Percentiles rank a stretch among this genome's conserved stretches.
Evolutionary conservation across 1,284 basidiomycete species (phyloP).

Genomic region (Ustilago vetiveriae): DNA sequence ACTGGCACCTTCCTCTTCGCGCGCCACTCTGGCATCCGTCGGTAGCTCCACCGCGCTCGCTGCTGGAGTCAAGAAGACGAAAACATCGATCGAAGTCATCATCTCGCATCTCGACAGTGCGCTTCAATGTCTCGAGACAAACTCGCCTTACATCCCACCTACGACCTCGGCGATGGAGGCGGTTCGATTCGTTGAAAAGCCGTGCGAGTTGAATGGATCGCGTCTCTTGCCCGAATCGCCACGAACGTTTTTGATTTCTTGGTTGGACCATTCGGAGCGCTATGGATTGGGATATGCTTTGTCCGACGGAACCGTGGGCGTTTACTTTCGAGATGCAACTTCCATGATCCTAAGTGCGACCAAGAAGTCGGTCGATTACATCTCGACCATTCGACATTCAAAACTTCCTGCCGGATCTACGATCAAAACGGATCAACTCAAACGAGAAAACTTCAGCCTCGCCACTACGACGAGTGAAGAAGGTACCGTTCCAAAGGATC

Average conservation of each 20-base stretch:
- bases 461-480: neutral
- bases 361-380: conserved; percentile 73
- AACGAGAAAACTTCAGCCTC: conserved; percentile 52
- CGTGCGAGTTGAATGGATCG: conserved; percentile 68
- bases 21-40: conserved; percentile 29
- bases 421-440: conserved; percentile 48
- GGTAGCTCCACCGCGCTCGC: conserved; percentile 32
- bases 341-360: conserved; percentile 83
- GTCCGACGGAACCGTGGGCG: conserved; percentile 91
- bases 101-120: conserved; percentile 76
- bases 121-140: conserved; percentile 74
- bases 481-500: conserved; percentile 36
- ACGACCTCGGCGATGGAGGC: conserved; percentile 21
- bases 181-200: conserved; percentile 15
- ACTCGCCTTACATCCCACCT: conserved; percentile 73
- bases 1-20: conserved; percentile 18
- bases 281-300: conserved; percentile 98
- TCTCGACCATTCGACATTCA: conserved; percentile 42
- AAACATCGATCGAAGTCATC: conserved; percentile 56
- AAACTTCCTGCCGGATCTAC: neutral
- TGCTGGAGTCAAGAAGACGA: conserved; percentile 20
- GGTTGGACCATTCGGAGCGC: conserved; percentile 98
- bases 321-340: conserved; percentile 95
- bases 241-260: conserved; percentile 89
- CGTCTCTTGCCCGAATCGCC: conserved; percentile 73